Base-by-base conservation (phyloP, 768 basidiomycete genomes). In the Suillus placidus region DNA sequence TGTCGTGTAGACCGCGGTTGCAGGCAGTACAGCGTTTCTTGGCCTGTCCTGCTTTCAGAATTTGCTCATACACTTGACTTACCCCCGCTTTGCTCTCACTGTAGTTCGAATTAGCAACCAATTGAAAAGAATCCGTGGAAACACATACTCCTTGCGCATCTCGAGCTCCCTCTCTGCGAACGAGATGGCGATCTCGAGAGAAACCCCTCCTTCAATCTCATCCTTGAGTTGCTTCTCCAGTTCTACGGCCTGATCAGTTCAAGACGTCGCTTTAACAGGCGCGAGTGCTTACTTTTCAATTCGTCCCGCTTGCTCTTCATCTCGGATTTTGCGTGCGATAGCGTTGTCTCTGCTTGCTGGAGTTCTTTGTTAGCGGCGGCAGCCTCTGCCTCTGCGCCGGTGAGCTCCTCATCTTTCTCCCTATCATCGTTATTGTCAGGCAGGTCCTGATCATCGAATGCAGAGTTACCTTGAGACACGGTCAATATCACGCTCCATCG, bases 21-120 rank as follows among this genome's bases (percentile, higher is more conserved):
- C 97, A 99, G 9, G 88, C 88, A 13, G 85, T 80, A 71, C 97
- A 99, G 0, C 82, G 76, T 71, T 90, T 88, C 67, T 89, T 85
- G 60, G 82, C 79, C 72, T 85, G 85, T 40, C 91, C 93, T 1
- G 77, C 74, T 18, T 80, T 77, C 47, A 94, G 80, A 37, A 93
- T 70, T 1, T 74, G 73, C 64, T 87, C 80, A 64, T 86, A 96
- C 42, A 84, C 80, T 34, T 75, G 76, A 16, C 78, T 77, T 76
- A 76, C 80, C 62, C 76, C 81, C n/a, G 76, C 72, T 49, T 67
- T 77, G 38, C 60, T 34, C 30, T 71, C 69, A 18, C 76, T 76
- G 40, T 66, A 54, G 26, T 12, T 4, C 18, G 10, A 30, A 49
- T 61, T 54, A 63, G 45, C 54, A 47, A 61, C 26, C 3, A 37